Conservation (phyloP, 108 stramenopile species). For the Nitzschia putrida region DNA sequence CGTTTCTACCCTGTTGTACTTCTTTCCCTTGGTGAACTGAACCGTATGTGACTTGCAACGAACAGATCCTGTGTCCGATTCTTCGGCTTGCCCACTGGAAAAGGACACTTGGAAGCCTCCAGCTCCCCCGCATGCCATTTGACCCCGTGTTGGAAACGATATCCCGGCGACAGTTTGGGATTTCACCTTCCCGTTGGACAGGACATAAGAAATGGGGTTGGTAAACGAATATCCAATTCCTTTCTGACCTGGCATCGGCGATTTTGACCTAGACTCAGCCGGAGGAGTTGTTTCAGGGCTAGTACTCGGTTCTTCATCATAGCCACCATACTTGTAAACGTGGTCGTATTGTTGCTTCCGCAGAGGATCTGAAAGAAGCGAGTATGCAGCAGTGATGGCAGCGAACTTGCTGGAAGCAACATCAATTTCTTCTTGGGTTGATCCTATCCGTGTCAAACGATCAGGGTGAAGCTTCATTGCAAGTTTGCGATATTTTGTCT, state of each 20-base stretch:
- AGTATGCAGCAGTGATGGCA: constrained; percentile 78
- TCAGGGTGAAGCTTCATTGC: constrained; percentile 92
- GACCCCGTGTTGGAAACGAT: constrained; percentile 33
- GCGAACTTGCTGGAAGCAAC: constrained; percentile 44
- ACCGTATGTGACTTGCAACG: constrained; percentile 32
- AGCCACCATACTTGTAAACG: constrained; percentile 43
- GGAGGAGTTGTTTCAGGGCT: neutral
- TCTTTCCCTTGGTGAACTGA: constrained; percentile 37
- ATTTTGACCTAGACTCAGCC: neutral
- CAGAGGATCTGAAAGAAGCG: constrained; percentile 66
- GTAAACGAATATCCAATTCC: constrained; percentile 42
- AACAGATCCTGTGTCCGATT: constrained; percentile 17
- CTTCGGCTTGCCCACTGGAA: constrained; percentile 27
- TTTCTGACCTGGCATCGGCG: constrained; percentile 2
- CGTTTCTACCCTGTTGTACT: constrained; percentile 35
- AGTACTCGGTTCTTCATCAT: constrained; percentile 12
- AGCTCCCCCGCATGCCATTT: constrained; percentile 1
- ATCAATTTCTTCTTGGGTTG: constrained; percentile 10
- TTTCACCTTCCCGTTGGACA: constrained; percentile 26
- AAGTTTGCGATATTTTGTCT: constrained; percentile 67
- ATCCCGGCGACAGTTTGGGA: constrained; percentile 35
- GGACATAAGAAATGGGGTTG: constrained; percentile 38
- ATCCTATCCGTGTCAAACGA: constrained; percentile 55
- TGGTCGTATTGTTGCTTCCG: constrained; percentile 71
- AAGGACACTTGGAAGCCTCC: constrained; percentile 30